These are phyloP conservation scores for Coniosporium tulheliwenetii DNA, from an alignment of 2,329 filamentous ascomycete species.

Conservation along the genomic window DNA sequence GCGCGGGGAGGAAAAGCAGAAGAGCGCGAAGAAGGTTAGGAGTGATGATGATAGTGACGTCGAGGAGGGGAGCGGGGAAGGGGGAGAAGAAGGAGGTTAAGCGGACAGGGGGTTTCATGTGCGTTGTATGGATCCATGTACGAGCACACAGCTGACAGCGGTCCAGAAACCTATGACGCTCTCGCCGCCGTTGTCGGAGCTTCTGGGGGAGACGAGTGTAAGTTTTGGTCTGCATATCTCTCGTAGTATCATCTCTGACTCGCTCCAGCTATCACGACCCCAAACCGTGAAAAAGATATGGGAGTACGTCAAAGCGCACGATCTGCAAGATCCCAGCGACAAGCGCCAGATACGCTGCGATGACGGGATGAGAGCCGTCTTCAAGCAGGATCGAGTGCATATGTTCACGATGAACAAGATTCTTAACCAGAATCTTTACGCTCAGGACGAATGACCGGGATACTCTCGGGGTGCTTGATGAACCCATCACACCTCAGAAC, in stretches of 20 bases:
- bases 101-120: constrained; percentile 85
- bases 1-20: constrained; percentile 55
- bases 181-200: constrained; percentile 50
- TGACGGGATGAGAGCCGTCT: constrained; percentile 78
- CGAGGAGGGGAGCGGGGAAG: constrained; percentile 34
- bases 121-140: constrained; percentile 14
- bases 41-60: constrained; percentile 68
- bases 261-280: constrained; percentile 68
- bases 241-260: not conserved
- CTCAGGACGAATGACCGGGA: constrained; percentile 49
- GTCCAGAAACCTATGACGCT: constrained; percentile 56
- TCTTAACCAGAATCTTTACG: constrained; percentile 77
- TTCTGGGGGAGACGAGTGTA: constrained; percentile 56
- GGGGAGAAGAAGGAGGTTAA: constrained; percentile 50
- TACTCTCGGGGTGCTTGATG: no score
- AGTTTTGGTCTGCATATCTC: constrained; percentile 11
- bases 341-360: constrained; percentile 90
- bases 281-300: constrained; percentile 95
- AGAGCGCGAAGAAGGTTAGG: constrained; percentile 53
- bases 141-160: constrained; percentile 1
- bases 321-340: constrained; percentile 81
- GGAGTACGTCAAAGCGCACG: constrained; percentile 80
- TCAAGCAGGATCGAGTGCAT: constrained; percentile 79
- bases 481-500: no score
- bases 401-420: constrained; percentile 99